A percentile compares a stretch with the other conserved stretches of the same genome.
phyloP scores from a whole-genome alignment of 2,329 filamentous ascomycete genomes.

The Pyrenochaeta sp. region DNA sequence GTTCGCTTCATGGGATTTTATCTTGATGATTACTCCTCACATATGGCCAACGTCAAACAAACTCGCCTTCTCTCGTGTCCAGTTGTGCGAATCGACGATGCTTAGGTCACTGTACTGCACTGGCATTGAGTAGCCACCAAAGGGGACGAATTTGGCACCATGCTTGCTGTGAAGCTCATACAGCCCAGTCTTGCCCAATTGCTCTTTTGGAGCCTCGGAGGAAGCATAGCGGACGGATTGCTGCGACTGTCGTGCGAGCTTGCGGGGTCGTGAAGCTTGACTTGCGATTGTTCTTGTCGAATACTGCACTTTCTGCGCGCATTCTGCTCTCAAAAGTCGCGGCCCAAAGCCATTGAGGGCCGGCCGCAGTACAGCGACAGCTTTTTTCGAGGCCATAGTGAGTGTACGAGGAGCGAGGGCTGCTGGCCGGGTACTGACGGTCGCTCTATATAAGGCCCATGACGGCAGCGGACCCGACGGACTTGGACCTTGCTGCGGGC shows the following conservation, averaged over 20 bases:
- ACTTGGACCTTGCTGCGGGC: constrained; percentile 16
- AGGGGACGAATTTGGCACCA: constrained; percentile 95
- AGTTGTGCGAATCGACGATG: constrained; percentile 85
- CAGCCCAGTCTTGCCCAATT: constrained; percentile 71
- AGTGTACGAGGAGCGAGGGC: constrained; percentile 16
- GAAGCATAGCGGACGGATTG: constrained; percentile 40
- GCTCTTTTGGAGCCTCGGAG: constrained; percentile 31
- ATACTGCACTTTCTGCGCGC: constrained; percentile 18
- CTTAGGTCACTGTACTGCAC: constrained; percentile 83
- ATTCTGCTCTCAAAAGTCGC: constrained; percentile 21
- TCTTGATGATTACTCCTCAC: constrained; percentile 59
- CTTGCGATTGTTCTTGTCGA: constrained; percentile 22
- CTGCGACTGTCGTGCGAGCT: constrained; percentile 22
- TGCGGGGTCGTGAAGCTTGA: constrained; percentile 37
- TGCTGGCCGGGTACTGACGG: constrained; percentile 28
- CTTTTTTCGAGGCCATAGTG: constrained; percentile 43
- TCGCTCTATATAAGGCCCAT: constrained; percentile 22
- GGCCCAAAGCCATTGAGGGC: constrained; percentile 35
- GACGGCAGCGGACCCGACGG: constrained; percentile 27
- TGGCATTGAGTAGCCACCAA: constrained; percentile 92
- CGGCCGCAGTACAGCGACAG: constrained; percentile 31
- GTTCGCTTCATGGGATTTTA: neutral
- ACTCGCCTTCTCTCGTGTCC: constrained; percentile 86
- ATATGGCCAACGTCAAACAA: constrained; percentile 98
- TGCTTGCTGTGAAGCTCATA: constrained; percentile 80